Evolutionary conservation across 1,139 yeast genomes (phyloP), one percentile per base, ranked within the genome.

Genomic region (Hemisphaericaspora subhashii): DNA sequence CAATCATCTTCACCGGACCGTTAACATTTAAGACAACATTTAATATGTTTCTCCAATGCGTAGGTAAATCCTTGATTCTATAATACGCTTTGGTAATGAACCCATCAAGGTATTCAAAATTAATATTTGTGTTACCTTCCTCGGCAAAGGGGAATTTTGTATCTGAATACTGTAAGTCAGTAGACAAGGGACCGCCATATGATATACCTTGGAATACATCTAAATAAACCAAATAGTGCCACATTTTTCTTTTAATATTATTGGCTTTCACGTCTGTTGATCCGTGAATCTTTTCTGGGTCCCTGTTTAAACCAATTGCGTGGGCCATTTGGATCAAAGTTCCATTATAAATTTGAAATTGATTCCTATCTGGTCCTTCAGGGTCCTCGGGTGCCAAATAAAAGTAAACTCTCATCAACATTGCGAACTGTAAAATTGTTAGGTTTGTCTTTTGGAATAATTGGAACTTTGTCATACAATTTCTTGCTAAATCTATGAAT

Each of bases 331-430:
- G 68, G 6, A 62, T 51, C 14, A 75, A 45, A 22, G 69, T 43
- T 0, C 73, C 74, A 32, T 57, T 64, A 46, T 57, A 58, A 2
- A 66, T 57, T 34, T 56, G 60, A 1, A 73, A 62, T 44, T 70
- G 77, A n/a, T 71, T 70, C 22, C 77, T 79, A 45, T 68, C 72
- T 1, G 68, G 62, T 3, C 67, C 71, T 40, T 68, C 72, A 5
- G 79, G 77, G 46, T 74, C 79, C 49, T 74, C 80, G 1, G 79
- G 79, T 0, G 79, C 64, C 42, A 60, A 53, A 16, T 53, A 50
- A 15, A 78, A 50, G 14, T 74, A 72, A 18, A 77, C 70, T 41
- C 74, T 66, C 39, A 74, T 58, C 32, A 72, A 50, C 13, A 77
- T 42, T 26, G 71, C 69, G 51, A 79, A 77, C 45, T 75, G 79